phyloP scores from a whole-genome alignment of 2,329 filamentous ascomycete species.

The Ascochyta rabiei region DNA sequence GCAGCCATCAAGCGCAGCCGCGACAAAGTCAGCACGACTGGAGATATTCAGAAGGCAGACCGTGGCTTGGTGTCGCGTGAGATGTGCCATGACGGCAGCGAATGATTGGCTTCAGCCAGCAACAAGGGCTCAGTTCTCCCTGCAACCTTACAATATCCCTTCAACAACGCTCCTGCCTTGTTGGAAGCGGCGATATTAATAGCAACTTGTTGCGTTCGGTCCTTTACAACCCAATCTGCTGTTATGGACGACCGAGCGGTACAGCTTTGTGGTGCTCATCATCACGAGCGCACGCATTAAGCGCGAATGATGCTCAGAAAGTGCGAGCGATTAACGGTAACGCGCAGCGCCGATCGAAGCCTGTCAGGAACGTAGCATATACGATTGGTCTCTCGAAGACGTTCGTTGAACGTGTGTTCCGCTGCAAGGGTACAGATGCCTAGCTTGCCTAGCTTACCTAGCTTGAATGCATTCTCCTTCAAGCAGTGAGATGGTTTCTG shows the following conservation, averaged over 20 bases:
- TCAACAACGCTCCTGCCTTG: slow-evolving; percentile 5
- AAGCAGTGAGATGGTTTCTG: not conserved
- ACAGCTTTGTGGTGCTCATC: not conserved
- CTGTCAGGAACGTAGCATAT: not conserved
- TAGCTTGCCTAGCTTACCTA: not conserved
- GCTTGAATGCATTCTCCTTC: not conserved
- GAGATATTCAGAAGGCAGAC: not conserved
- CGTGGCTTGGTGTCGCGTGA: not conserved
- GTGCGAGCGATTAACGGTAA: not conserved
- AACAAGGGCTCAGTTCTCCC: not conserved
- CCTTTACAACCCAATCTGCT: not conserved
- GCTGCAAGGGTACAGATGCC: not conserved
- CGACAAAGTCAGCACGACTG: not conserved
- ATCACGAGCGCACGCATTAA: not conserved
- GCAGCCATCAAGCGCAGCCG: not conserved
- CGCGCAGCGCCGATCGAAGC: not conserved
- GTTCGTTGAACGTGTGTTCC: not conserved
- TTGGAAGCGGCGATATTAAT: slow-evolving; percentile 5
- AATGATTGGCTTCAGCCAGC: not conserved
- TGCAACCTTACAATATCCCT: not conserved
- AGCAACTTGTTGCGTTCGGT: not conserved
- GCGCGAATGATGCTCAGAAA: not conserved
- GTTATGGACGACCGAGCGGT: not conserved
- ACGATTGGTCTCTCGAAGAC: not conserved
- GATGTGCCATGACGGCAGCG: not conserved